Evolutionary conservation across 257 asterid genomes (phyloP).

Genomic region (Penstemon eatonii): DNA sequence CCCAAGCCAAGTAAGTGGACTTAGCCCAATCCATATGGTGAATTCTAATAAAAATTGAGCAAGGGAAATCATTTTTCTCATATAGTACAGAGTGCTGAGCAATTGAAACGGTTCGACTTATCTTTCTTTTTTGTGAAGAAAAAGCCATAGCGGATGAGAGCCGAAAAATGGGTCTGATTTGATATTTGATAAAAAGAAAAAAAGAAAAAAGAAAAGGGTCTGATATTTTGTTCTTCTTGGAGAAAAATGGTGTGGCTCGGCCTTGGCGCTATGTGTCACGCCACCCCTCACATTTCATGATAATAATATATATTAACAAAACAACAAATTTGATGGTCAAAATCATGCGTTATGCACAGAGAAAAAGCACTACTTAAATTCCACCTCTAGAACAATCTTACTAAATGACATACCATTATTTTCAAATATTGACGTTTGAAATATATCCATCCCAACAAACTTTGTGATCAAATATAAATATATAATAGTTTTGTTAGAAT

Average conservation of each 20-base stretch:
- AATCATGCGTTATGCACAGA: slow-evolving; percentile 12
- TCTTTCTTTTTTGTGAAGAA: slow-evolving; percentile 2
- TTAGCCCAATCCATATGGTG: too few species aligned
- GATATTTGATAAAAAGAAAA: too few species aligned
- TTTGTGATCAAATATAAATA: too few species aligned
- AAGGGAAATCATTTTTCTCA: too few species aligned
- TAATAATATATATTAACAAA: slow-evolving; percentile 19
- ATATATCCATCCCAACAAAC: too few species aligned
- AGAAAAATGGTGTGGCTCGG: slow-evolving; percentile 19
- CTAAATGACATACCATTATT: neutral
- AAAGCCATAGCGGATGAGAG: slow-evolving; percentile 25
- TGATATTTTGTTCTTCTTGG: slow-evolving; percentile 2
- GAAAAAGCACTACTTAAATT: neutral
- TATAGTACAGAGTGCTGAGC: too few species aligned
- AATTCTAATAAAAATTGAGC: too few species aligned
- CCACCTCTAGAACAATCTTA: slow-evolving; percentile 21
- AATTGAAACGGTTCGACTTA: too few species aligned
- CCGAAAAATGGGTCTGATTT: neutral
- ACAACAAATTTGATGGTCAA: slow-evolving; percentile 20
- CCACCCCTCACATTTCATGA: neutral
- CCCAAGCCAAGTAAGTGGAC: too few species aligned
- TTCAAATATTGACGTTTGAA: neutral
- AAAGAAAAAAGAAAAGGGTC: too few species aligned
- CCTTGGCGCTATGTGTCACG: slow-evolving; percentile 11
- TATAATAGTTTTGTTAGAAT: too few species aligned